A percentile compares a stretch with the other conserved stretches of the same genome.
Evolutionary conservation across 2,329 filamentous ascomycete genomes (phyloP).

Genomic region (Aspergillus sp.): DNA sequence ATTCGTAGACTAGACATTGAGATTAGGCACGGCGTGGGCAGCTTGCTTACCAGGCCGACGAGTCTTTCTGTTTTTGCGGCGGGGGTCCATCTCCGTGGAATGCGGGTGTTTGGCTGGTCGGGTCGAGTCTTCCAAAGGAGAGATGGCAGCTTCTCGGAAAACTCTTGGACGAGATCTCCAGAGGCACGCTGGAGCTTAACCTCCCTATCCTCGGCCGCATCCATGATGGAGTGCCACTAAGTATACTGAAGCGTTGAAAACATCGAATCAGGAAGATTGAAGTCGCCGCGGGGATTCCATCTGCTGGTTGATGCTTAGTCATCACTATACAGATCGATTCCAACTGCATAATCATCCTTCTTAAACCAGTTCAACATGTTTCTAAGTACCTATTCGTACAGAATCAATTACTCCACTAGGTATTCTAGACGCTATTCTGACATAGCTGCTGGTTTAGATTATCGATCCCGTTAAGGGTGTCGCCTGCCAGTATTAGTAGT

Average conservation of each 20-base stretch:
- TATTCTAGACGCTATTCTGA: too few relatives aligned
- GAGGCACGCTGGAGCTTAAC: slow-evolving; percentile 51
- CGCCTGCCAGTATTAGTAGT: too few relatives aligned
- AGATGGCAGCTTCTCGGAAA: slow-evolving; percentile 44
- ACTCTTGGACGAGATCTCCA: slow-evolving; percentile 46
- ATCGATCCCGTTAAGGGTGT: too few relatives aligned
- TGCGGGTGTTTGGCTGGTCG: slow-evolving; percentile 26
- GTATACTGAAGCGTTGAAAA: not conserved
- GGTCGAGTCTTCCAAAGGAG: slow-evolving; percentile 43
- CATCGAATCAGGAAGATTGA: not conserved
- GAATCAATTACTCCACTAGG: too few relatives aligned
- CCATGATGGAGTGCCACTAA: slow-evolving; percentile 36
- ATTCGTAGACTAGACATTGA: slow-evolving; percentile 7
- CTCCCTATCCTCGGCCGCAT: slow-evolving; percentile 48
- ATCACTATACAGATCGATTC: not conserved
- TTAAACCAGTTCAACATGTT: too few relatives aligned
- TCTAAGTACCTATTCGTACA: too few relatives aligned
- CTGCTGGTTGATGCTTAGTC: not conserved
- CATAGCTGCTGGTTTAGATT: too few relatives aligned
- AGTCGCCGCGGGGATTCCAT: not conserved
- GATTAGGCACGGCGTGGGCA: slow-evolving; percentile 2
- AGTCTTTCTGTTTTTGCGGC: slow-evolving; percentile 42
- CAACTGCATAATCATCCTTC: not conserved
- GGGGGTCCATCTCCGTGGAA: slow-evolving; percentile 43
- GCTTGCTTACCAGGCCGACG: slow-evolving; percentile 40